Conservation (phyloP, 2,329 filamentous ascomycete species). For the Canariomyces notabilis region DNA sequence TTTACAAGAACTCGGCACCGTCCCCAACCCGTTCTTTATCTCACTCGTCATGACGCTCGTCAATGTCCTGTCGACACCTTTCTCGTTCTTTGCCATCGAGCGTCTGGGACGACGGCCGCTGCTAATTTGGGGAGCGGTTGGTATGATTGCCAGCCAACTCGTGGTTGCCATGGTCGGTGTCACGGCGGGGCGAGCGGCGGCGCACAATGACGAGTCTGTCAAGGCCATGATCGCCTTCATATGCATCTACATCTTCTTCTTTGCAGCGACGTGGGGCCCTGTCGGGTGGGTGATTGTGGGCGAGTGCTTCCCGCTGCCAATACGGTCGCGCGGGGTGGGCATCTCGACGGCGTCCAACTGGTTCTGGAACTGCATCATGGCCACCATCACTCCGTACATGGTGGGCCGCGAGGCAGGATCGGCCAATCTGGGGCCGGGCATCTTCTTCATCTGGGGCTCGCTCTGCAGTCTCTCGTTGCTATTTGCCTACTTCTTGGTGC, state of each 20-base stretch:
- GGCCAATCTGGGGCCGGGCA: slow-evolving; percentile 36
- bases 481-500: slow-evolving; percentile 29
- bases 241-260: slow-evolving; percentile 76
- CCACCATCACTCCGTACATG: slow-evolving; percentile 72
- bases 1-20: slow-evolving; percentile 61
- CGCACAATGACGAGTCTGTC: slow-evolving; percentile 37
- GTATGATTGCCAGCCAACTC: slow-evolving; percentile 67
- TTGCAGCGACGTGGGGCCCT: slow-evolving; percentile 71
- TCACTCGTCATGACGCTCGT: slow-evolving; percentile 70
- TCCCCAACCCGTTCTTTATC: slow-evolving; percentile 65
- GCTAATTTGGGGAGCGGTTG: slow-evolving; percentile 62
- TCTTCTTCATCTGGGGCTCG: slow-evolving; percentile 29
- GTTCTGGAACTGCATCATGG: slow-evolving; percentile 65
- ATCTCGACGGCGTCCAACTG: slow-evolving; percentile 65
- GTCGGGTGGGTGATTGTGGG: slow-evolving; percentile 62
- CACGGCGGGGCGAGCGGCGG: slow-evolving; percentile 25
- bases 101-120: slow-evolving; percentile 63
- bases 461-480: slow-evolving; percentile 22
- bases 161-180: slow-evolving; percentile 60
- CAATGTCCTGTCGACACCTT: slow-evolving; percentile 66
- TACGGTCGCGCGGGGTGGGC: slow-evolving; percentile 63
- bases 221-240: slow-evolving; percentile 66
- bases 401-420: slow-evolving; percentile 50
- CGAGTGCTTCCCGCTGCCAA: slow-evolving; percentile 71
- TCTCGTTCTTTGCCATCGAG: slow-evolving; percentile 70